Evolutionary conservation across 352 stramenopile species (phyloP), one percentile per base, ranked within the genome.

Genomic region (Globisporangium paroecandrum): DNA sequence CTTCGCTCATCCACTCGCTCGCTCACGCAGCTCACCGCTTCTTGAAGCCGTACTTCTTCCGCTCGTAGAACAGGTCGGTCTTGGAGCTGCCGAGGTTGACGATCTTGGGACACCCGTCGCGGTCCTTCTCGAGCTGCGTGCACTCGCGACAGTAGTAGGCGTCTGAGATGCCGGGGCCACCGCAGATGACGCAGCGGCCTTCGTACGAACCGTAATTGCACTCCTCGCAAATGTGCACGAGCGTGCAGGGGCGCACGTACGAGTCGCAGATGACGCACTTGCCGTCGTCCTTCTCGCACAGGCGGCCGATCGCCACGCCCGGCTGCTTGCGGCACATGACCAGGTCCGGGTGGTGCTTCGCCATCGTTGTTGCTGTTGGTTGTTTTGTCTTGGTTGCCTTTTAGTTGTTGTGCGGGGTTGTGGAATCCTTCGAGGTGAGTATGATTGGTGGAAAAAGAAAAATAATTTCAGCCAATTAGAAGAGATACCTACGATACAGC

Each of bases 241-340:
- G 88, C 38, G 90, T 98, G 65, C 90, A 93, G 6, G 98, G 98
- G 54, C 98, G 91, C 53, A 99, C 98, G 81, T 99, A 99, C 64
- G 95, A 99, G 89, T 99, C 98, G 79, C 98, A 99, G 72, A 99
- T 98, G 29, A 99, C 97, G 71, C 98, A 99, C 82, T 99, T 99
- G 64, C 97, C 98, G 77, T 99, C 98, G 78, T 98, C 95, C 83
- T 99, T 99, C 80, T 99, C 97, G 70, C 98, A 99, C 9, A 99
- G 83, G 13, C 97, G 90, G 34, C 93, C 95, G 78, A 98, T 98
- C 9, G 94, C 94, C 71, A 99, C 96, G 69, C 98, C 98, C 43
- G 98, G 97, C 77, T 99, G 97, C 90, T 99, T 99, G 69, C 98
- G 92, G 87, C 98, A 99, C 96, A 99, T 99, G 63, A 99, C 94